A percentile compares a stretch with the other conserved stretches of the same genome.
phyloP scores from a whole-genome alignment of 495 filamentous ascomycete genomes.

The Aspergillus homomorphus region DNA sequence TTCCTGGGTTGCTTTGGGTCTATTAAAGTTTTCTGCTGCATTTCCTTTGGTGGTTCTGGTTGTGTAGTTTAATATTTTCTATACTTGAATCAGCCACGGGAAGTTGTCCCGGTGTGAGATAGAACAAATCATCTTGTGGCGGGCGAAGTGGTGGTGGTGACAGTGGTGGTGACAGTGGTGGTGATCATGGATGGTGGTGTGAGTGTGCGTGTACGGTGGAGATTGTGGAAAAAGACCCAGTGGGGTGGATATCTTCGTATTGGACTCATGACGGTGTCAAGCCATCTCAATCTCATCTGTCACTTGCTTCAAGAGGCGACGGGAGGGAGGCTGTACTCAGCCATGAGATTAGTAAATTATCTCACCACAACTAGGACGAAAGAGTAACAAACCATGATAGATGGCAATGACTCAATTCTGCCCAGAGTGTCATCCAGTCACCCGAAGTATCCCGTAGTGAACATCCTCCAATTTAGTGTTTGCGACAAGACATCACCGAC shows the following conservation, averaged over 20 bases:
- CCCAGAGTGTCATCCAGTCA: background rate
- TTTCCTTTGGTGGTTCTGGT: background rate
- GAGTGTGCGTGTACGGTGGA: background rate
- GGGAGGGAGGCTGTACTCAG: background rate
- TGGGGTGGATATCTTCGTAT: background rate
- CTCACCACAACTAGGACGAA: background rate
- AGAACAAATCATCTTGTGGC: background rate
- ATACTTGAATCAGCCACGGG: background rate
- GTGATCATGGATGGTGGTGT: background rate
- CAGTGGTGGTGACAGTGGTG: too few relatives aligned
- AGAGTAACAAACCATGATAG: background rate
- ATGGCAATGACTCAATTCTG: background rate
- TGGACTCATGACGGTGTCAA: background rate
- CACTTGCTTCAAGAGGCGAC: too few relatives aligned
- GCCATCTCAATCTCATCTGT: background rate
- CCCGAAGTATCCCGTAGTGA: background rate
- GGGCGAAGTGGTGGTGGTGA: too few relatives aligned
- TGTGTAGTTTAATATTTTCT: background rate
- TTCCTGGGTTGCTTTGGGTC: background rate
- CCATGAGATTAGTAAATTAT: background rate
- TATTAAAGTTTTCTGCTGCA: background rate
- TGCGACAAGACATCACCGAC: conserved; percentile 1
- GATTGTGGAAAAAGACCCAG: background rate
- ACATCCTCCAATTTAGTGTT: background rate
- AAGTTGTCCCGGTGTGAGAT: background rate